phyloP scores from a whole-genome alignment of 306 rosid species.

The Neltuma alba region DNA sequence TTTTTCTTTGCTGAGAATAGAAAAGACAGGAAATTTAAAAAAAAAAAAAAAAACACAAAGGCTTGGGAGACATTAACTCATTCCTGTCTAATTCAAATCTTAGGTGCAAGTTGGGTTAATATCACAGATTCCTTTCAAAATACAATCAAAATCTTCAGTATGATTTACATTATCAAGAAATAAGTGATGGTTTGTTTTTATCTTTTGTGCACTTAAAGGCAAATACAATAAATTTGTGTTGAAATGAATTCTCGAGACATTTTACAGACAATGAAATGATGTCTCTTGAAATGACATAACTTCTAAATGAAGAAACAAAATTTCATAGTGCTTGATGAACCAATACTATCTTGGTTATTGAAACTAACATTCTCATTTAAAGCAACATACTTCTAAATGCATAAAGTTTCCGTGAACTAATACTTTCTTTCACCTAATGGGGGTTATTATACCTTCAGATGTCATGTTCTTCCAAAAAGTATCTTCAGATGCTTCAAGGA shows the following conservation, averaged over 20 bases:
- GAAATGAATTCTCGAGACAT: background rate
- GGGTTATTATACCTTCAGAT: background rate
- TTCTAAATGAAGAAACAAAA: background rate
- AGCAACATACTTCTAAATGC: background rate
- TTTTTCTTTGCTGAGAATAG: no score
- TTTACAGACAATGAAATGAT: no score
- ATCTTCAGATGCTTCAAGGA: no score
- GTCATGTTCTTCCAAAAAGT: background rate
- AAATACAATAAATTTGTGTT: background rate
- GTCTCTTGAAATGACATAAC: background rate
- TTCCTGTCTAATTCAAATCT: no score
- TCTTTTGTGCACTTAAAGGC: background rate
- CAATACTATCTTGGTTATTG: background rate
- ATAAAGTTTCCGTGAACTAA: background rate
- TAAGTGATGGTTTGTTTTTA: no score
- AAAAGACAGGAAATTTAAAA: no score
- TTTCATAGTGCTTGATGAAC: background rate
- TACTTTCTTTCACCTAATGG: background rate
- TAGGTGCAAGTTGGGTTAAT: no score
- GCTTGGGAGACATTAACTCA: no score
- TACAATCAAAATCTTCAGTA: no score
- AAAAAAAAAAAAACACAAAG: no score
- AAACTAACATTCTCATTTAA: background rate
- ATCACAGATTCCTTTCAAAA: no score
- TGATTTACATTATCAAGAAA: no score